A percentile compares a stretch with the other conserved stretches of the same genome.
Evolutionary conservation across 257 asterid genomes (phyloP).

Genomic region (Salvia rosmarinus): DNA sequence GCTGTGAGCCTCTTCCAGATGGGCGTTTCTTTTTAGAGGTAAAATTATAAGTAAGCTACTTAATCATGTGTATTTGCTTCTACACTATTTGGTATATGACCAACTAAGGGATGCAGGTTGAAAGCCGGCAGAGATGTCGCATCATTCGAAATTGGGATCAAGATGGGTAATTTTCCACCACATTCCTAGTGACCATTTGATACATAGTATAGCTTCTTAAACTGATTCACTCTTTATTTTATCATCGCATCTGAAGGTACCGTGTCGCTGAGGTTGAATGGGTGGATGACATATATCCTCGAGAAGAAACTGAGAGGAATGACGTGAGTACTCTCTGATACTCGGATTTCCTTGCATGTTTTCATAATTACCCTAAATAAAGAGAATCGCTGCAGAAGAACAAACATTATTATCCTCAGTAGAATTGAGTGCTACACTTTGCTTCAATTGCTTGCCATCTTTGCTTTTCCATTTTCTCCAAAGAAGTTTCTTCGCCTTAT

Average conservation of each 20-base stretch:
- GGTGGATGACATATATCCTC: constrained; percentile 64
- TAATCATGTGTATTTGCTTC: constrained; percentile 18
- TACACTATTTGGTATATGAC: constrained; percentile 20
- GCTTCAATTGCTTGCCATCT: neutral
- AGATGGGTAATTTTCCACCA: constrained; percentile 72
- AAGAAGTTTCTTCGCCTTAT: neutral
- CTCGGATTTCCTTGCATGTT: neutral
- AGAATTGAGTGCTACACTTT: neutral
- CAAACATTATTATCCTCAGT: neutral
- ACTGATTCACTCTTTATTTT: constrained; percentile 26
- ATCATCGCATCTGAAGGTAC: constrained; percentile 58
- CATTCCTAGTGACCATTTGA: constrained; percentile 10
- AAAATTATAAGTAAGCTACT: constrained; percentile 28
- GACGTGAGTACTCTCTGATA: constrained; percentile 56
- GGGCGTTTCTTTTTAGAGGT: constrained; percentile 99
- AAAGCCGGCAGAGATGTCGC: constrained; percentile 91
- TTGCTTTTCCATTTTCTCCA: neutral
- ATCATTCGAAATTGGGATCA: constrained; percentile 84
- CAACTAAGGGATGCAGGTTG: constrained; percentile 61
- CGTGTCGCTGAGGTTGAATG: constrained; percentile 97
- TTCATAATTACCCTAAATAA: neutral
- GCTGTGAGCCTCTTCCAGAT: constrained; percentile 99
- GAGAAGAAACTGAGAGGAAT: constrained; percentile 71
- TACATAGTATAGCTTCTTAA: constrained; percentile 18
- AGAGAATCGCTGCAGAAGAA: no score